Evolutionary conservation across 352 stramenopile species (phyloP).

Genomic region (Pseudoperonospora humuli): DNA sequence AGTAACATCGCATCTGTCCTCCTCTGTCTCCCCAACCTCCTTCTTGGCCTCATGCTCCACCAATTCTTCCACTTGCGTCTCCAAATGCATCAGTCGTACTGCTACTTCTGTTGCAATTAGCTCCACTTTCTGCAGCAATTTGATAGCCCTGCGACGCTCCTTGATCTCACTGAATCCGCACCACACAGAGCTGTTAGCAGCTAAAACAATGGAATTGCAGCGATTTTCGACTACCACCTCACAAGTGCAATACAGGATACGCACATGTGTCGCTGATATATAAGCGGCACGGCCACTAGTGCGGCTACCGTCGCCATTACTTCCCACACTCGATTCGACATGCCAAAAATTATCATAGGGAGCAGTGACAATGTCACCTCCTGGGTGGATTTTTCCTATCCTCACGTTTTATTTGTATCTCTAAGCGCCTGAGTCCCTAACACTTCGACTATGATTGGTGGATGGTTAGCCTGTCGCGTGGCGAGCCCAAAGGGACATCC

Average conservation of each 20-base stretch:
- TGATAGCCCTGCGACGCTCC: conserved; percentile 38
- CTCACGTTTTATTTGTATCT: too few species aligned
- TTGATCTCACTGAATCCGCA: conserved; percentile 11
- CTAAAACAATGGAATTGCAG: not conserved
- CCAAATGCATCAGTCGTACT: conserved; percentile 53
- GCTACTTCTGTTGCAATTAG: conserved; percentile 57
- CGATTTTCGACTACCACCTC: not conserved
- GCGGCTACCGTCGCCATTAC: conserved; percentile 7
- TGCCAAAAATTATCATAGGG: not conserved
- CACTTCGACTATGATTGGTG: too few species aligned
- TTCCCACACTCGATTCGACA: conserved; percentile 21
- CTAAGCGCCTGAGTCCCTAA: too few species aligned
- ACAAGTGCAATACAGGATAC: not conserved
- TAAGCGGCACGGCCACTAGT: conserved; percentile 32
- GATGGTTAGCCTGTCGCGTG: too few species aligned
- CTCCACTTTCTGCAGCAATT: conserved; percentile 67
- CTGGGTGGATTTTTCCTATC: too few species aligned
- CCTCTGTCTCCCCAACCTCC: conserved; percentile 9
- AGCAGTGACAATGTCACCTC: too few species aligned
- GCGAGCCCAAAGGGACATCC: too few species aligned
- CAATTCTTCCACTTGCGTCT: conserved; percentile 59
- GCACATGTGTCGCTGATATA: conserved; percentile 22
- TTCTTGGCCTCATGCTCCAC: conserved; percentile 37
- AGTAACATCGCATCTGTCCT: conserved; percentile 13
- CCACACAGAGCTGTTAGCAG: conserved; percentile 8